A percentile compares a stretch with the other conserved stretches of the same genome.
Conservation (phyloP, 2,329 filamentous ascomycete genomes). For the Teratosphaeria gauchensis region DNA sequence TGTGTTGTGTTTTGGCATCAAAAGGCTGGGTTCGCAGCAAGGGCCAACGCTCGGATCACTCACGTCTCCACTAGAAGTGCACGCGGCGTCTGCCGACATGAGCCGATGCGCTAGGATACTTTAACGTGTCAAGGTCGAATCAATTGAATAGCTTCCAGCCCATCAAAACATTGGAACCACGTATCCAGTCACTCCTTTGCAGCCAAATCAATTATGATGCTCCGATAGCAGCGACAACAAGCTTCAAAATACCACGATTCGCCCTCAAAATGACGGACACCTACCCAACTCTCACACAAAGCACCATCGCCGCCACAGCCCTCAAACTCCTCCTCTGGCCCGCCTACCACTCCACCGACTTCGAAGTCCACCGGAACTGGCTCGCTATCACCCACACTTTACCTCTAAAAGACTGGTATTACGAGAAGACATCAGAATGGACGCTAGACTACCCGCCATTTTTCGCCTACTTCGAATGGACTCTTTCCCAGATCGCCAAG, state of each 20-base stretch:
- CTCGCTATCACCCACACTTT: constrained; percentile 89
- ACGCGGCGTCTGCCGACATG: not conserved
- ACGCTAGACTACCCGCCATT: constrained; percentile 98
- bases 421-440: constrained; percentile 97
- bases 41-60: too few species aligned
- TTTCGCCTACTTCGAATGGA: constrained; percentile 95
- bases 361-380: constrained; percentile 98
- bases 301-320: constrained; percentile 73
- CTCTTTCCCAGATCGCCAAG: constrained; percentile 69
- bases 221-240: not conserved
- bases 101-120: not conserved
- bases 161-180: not conserved
- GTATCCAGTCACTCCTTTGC: not conserved
- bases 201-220: not conserved
- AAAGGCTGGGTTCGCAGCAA: too few species aligned
- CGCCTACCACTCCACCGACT: constrained; percentile 96
- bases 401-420: constrained; percentile 85
- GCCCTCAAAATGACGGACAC: constrained; percentile 56
- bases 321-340: constrained; percentile 90
- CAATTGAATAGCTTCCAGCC: not conserved
- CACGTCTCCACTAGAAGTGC: not conserved
- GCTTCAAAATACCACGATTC: not conserved
- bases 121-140: not conserved
- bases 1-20: not conserved
- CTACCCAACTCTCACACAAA: constrained; percentile 82